These are phyloP conservation scores for Pulveroboletus frians DNA, from an alignment of 768 basidiomycete species.

Conservation along the genomic window DNA sequence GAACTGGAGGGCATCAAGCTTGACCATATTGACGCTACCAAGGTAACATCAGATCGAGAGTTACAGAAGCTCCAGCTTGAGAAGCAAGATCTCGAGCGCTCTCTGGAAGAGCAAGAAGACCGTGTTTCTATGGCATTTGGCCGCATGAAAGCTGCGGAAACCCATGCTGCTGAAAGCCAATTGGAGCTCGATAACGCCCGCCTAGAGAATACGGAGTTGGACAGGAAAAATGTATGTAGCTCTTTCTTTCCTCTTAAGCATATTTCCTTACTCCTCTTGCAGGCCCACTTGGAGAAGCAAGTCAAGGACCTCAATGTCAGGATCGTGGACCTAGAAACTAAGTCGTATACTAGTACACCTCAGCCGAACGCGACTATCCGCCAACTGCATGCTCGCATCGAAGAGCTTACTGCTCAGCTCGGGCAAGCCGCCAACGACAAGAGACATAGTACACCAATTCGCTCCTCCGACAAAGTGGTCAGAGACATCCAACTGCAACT, in stretches of 20 bases:
- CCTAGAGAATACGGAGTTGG: slow-evolving; percentile 78
- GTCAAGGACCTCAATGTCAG: slow-evolving; percentile 80
- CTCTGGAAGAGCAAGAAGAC: slow-evolving; percentile 74
- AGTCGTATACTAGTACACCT: slow-evolving; percentile 61
- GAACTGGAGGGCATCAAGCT: slow-evolving; percentile 78
- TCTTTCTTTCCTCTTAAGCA: background rate
- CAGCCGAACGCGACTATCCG: slow-evolving; percentile 51
- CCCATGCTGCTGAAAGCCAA: slow-evolving; percentile 69
- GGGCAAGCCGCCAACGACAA: slow-evolving; percentile 41
- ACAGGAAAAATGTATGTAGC: slow-evolving; percentile 62
- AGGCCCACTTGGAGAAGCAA: slow-evolving; percentile 83
- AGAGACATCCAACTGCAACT: slow-evolving; percentile 52
- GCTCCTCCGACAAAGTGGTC: slow-evolving; percentile 42
- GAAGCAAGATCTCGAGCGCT: slow-evolving; percentile 77
- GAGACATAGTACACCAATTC: slow-evolving; percentile 29
- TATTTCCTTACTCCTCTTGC: background rate
- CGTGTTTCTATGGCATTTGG: slow-evolving; percentile 67
- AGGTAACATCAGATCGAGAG: slow-evolving; percentile 66
- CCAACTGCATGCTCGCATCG: slow-evolving; percentile 64
- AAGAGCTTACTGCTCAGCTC: slow-evolving; percentile 55
- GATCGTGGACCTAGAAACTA: slow-evolving; percentile 79
- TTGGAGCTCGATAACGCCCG: slow-evolving; percentile 69
- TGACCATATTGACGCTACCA: slow-evolving; percentile 64
- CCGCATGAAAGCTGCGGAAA: slow-evolving; percentile 77
- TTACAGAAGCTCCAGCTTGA: slow-evolving; percentile 70